phyloP scores from a whole-genome alignment of 2,329 filamentous ascomycete species.

The Seiridium unicorne region DNA sequence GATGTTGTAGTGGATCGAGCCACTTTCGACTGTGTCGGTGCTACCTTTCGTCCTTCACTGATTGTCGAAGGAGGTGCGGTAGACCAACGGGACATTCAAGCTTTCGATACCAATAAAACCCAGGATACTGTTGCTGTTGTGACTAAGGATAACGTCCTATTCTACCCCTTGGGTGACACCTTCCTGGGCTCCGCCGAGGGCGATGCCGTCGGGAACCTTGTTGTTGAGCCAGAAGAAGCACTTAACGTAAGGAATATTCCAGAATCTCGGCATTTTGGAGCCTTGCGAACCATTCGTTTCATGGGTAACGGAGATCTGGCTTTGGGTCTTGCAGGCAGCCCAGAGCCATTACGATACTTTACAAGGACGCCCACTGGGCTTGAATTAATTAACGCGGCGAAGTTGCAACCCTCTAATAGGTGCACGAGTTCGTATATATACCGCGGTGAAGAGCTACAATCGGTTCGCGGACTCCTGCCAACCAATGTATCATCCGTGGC shows the following conservation, averaged over 20 bases:
- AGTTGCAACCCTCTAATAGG: conserved; percentile 18
- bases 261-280: conserved; percentile 18
- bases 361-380: conserved; percentile 44
- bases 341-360: conserved; percentile 44
- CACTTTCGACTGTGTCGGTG: conserved; percentile 25
- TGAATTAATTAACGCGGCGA: conserved; percentile 32
- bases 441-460: conserved; percentile 27
- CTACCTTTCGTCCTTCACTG: conserved; percentile 17
- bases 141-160: conserved; percentile 30
- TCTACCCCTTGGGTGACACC: conserved; percentile 29
- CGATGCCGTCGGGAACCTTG: conserved; percentile 8
- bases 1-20: background rate
- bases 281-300: conserved; percentile 39
- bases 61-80: background rate
- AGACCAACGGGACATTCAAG: conserved; percentile 30
- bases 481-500: conserved; percentile 31
- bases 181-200: conserved; percentile 3
- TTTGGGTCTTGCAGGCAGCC: conserved; percentile 40
- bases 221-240: conserved; percentile 16
- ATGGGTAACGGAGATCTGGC: conserved; percentile 43
- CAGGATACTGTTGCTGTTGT: conserved; percentile 29
- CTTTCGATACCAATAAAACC: conserved; percentile 29
- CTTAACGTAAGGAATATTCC: conserved; percentile 17
- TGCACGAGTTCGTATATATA: conserved; percentile 17
- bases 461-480: conserved; percentile 45